phyloP scores from a whole-genome alignment of 805 yeast genomes.

The Kockiozyma suomiensis region DNA sequence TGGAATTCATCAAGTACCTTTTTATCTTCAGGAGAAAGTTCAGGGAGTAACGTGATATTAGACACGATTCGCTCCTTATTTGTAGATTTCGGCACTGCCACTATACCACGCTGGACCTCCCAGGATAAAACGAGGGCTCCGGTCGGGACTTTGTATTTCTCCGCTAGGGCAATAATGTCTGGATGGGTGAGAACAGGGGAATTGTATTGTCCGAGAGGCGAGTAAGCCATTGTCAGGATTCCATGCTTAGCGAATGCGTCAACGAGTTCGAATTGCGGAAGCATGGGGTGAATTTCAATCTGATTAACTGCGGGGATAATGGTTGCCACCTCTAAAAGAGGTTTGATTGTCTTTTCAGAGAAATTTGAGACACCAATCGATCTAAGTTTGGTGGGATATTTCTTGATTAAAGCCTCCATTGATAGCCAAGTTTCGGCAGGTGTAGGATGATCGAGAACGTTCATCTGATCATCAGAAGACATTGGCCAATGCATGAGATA shows the following conservation, averaged over 20 bases:
- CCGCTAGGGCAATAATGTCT: constrained; percentile 66
- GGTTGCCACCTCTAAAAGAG: constrained; percentile 52
- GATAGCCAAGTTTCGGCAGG: constrained; percentile 72
- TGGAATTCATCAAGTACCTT: constrained; percentile 14
- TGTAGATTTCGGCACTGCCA: constrained; percentile 72
- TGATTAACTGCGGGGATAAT: constrained; percentile 71
- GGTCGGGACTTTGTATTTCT: constrained; percentile 55
- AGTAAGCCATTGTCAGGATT: constrained; percentile 68
- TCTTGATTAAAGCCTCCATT: constrained; percentile 59
- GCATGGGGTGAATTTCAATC: constrained; percentile 59
- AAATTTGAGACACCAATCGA: constrained; percentile 81
- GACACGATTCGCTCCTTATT: constrained; percentile 61
- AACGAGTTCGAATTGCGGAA: constrained; percentile 49
- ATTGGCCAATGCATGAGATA: constrained; percentile 85
- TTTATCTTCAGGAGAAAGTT: constrained; percentile 15
- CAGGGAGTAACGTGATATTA: constrained; percentile 44
- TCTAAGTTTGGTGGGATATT: constrained; percentile 55
- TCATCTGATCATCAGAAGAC: constrained; percentile 42
- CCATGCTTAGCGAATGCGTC: constrained; percentile 55
- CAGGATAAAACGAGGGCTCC: constrained; percentile 74
- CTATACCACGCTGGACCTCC: constrained; percentile 52
- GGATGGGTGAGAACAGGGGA: constrained; percentile 60
- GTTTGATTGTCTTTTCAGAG: constrained; percentile 61
- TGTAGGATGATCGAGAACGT: constrained; percentile 54
- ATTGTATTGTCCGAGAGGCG: constrained; percentile 71